These are phyloP conservation scores for Tolypocladium sp. DNA, from an alignment of 2,329 filamentous ascomycete species.

Conservation along the genomic window DNA sequence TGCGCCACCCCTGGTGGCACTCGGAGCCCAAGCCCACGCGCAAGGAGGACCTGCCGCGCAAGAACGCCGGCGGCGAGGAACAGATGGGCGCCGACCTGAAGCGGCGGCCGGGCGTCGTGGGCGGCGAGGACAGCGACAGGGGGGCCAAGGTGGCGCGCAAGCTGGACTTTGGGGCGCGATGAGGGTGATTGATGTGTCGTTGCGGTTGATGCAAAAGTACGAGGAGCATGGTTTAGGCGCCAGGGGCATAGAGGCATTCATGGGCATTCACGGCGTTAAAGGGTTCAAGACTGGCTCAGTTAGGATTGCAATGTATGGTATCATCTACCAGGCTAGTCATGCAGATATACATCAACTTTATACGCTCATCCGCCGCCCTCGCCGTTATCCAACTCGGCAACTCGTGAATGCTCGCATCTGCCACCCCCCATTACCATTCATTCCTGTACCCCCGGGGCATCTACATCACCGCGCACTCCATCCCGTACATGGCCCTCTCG, in stretches of 20 bases:
- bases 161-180: slow-evolving; percentile 60
- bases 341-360: neutral
- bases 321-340: neutral
- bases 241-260: neutral
- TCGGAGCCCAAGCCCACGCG: slow-evolving; percentile 73
- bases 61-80: slow-evolving; percentile 50
- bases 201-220: neutral
- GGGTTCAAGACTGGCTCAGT: too few relatives aligned
- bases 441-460: too few relatives aligned
- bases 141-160: slow-evolving; percentile 73
- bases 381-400: neutral
- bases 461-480: slow-evolving; percentile 82
- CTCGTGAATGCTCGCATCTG: neutral
- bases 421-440: neutral
- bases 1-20: slow-evolving; percentile 81
- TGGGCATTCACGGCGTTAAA: too few relatives aligned
- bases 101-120: slow-evolving; percentile 55
- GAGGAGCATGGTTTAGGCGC: neutral
- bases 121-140: slow-evolving; percentile 59
- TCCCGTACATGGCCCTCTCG: slow-evolving; percentile 93
- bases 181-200: neutral
- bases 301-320: too few relatives aligned
- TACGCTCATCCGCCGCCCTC: neutral
- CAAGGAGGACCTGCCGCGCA: slow-evolving; percentile 73
- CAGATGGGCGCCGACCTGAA: slow-evolving; percentile 78